Conservation (phyloP, 139 green algal species). For the Zygnema circumcarinatum region DNA sequence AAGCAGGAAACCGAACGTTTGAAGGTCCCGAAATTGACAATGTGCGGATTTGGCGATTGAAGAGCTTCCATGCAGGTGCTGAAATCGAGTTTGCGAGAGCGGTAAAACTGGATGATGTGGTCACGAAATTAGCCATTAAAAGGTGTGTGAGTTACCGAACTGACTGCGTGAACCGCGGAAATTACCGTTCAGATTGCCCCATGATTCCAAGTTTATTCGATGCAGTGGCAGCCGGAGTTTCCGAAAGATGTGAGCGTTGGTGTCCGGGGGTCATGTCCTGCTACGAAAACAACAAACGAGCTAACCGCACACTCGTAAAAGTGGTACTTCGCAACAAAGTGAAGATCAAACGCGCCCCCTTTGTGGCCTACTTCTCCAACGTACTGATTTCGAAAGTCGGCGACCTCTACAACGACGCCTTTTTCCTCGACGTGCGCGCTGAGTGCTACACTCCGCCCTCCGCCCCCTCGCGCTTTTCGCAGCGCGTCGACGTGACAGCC, state of each 20-base stretch:
- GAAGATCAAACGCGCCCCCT: background rate
- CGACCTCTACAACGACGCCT: constrained; percentile 8
- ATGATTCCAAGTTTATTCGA: background rate
- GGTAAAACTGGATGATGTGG: constrained; percentile 22
- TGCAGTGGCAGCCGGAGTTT: constrained; percentile 27
- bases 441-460: constrained; percentile 12
- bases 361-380: background rate
- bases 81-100: background rate
- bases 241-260: constrained; percentile 40
- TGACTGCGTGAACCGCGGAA: constrained; percentile 26
- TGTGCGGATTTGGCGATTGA: background rate
- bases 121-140: background rate
- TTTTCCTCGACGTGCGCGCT: background rate
- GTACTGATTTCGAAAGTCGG: constrained; percentile 10
- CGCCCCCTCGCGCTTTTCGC: background rate
- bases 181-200: constrained; percentile 12
- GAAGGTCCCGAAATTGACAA: background rate
- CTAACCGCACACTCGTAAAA: background rate
- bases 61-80: background rate
- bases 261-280: constrained; percentile 27
- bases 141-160: background rate
- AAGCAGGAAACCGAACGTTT: background rate
- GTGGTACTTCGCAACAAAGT: background rate
- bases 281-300: constrained; percentile 26
- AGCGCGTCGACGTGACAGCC: background rate